phyloP scores from a whole-genome alignment of 768 basidiomycete genomes.

The Suillus paluster region DNA sequence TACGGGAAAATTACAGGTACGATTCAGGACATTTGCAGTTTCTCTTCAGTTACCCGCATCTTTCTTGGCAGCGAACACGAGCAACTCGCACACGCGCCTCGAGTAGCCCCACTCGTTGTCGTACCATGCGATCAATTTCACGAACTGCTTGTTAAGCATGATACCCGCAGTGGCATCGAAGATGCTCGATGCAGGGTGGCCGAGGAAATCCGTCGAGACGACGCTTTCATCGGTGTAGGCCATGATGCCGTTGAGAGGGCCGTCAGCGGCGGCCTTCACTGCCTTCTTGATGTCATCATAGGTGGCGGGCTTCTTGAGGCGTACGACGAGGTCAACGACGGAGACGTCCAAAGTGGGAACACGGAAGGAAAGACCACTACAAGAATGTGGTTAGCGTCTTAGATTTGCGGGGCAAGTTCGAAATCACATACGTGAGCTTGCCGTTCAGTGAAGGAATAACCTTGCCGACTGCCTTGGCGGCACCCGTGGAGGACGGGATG shows the following conservation, averaged over 20 bases:
- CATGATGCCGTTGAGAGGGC: conserved; percentile 71
- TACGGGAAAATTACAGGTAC: not conserved
- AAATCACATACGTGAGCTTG: conserved; percentile 87
- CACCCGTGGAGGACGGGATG: conserved; percentile 98
- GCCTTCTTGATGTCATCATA: conserved; percentile 93
- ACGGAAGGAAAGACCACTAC: conserved; percentile 93
- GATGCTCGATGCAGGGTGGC: conserved; percentile 78
- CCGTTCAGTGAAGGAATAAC: conserved; percentile 96
- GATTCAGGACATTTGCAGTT: conserved; percentile 1
- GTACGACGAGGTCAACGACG: conserved; percentile 96
- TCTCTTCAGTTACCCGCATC: conserved; percentile 44
- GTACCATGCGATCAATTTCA: conserved; percentile 97
- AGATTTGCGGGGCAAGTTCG: not conserved
- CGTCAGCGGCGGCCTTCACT: conserved; percentile 78
- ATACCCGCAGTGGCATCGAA: conserved; percentile 96
- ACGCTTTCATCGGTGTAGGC: conserved; percentile 93
- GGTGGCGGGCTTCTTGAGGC: conserved; percentile 80
- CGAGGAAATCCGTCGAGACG: conserved; percentile 94
- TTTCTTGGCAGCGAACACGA: conserved; percentile 78
- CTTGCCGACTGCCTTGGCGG: conserved; percentile 98
- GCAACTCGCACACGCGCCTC: conserved; percentile 86
- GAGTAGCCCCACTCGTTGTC: conserved; percentile 97
- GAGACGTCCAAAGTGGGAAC: conserved; percentile 96
- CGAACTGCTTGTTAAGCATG: conserved; percentile 87
- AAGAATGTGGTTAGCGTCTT: conserved; percentile 12